phyloP scores from a whole-genome alignment of 441 rosid genomes.

The Corymbia citriodora region DNA sequence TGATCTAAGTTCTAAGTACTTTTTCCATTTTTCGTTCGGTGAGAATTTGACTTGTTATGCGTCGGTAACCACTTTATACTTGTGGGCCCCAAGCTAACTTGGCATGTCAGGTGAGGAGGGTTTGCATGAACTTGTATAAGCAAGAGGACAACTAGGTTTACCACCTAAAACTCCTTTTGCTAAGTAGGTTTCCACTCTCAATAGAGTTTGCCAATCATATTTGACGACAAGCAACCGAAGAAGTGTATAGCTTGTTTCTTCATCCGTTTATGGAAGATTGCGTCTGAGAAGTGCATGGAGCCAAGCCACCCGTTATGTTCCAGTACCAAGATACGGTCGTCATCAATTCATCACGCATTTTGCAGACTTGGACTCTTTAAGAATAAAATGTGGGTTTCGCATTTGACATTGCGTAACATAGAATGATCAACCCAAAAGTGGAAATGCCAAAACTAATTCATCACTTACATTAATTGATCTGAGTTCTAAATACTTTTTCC shows the following conservation, averaged over 20 bases:
- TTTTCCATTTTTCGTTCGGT: neutral
- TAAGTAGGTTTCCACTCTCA: neutral
- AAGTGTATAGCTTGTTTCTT: too few relatives aligned
- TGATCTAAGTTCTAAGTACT: neutral
- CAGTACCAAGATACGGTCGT: neutral
- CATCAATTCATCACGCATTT: neutral
- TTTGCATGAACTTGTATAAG: too few relatives aligned
- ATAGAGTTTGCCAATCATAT: neutral
- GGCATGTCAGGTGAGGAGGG: neutral
- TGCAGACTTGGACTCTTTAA: neutral
- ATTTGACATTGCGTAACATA: neutral
- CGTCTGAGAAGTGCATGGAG: neutral
- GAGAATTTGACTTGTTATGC: neutral
- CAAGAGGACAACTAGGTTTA: too few relatives aligned
- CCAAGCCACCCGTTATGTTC: neutral
- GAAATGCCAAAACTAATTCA: neutral
- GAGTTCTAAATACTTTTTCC: neutral
- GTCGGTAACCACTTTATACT: neutral
- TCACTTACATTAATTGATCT: neutral
- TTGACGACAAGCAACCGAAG: neutral
- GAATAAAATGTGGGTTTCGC: neutral
- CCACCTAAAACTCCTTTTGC: neutral
- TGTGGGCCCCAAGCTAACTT: neutral
- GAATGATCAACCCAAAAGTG: neutral
- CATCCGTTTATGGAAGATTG: neutral